A percentile compares a stretch with the other conserved stretches of the same genome.
These are phyloP conservation scores for Fusarium graminum DNA, from an alignment of 2,329 filamentous ascomycete species.

Conservation along the genomic window DNA sequence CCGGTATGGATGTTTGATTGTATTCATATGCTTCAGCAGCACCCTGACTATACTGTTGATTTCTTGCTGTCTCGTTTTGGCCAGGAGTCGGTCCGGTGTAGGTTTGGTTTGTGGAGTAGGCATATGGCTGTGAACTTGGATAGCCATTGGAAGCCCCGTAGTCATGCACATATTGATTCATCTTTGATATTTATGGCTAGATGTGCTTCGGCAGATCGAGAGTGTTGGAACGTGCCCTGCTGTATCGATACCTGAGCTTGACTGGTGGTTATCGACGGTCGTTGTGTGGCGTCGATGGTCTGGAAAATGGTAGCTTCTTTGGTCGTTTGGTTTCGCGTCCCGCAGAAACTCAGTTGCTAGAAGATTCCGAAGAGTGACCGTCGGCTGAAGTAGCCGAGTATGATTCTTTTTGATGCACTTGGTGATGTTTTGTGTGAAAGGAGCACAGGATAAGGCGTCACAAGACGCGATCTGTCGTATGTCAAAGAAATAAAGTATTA, in stretches of 20 bases:
- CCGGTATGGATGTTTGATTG: constrained; percentile 53
- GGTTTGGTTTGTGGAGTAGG: constrained; percentile 31
- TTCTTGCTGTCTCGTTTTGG: constrained; percentile 16
- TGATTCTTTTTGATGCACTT: not conserved
- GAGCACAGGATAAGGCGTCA: constrained; percentile 4
- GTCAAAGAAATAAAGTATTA: constrained; percentile 15
- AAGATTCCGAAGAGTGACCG: not conserved
- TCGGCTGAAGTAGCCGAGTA: not conserved
- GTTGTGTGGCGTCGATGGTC: constrained; percentile 1
- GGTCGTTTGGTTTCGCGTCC: constrained; percentile 1
- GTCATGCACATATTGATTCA: constrained; percentile 51
- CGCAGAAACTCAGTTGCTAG: not conserved
- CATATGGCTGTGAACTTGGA: constrained; percentile 40
- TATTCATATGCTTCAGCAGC: constrained; percentile 42
- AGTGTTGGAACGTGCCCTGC: not conserved
- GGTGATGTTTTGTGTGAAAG: constrained; percentile 3
- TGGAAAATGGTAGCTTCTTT: not conserved
- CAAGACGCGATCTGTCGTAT: constrained; percentile 24
- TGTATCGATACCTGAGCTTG: not conserved
- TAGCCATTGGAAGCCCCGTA: constrained; percentile 45
- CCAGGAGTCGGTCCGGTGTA: constrained; percentile 28
- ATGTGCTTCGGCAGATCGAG: not conserved
- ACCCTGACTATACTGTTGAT: constrained; percentile 23
- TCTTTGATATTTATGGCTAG: constrained; percentile 27
- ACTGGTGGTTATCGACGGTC: not conserved